phyloP scores from a whole-genome alignment of 177 flowering plant genomes.

The Vitis hybrid region DNA sequence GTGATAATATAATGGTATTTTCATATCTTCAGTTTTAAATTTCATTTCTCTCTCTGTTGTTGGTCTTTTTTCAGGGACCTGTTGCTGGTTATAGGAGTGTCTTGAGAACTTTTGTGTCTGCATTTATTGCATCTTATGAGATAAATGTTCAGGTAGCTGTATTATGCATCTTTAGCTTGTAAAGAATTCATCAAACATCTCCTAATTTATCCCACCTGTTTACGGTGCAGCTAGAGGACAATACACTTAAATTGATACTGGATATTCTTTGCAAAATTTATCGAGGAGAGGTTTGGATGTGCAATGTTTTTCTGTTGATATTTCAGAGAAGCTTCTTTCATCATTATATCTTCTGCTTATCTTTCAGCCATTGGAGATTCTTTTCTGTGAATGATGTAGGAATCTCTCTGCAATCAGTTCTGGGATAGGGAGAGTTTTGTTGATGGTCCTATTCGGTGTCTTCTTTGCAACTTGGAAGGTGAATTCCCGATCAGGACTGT shows the following conservation, averaged over 20 bases:
- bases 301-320: slow-evolving; percentile 9
- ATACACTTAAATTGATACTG: slow-evolving; percentile 56
- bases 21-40: slow-evolving; percentile 1
- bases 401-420: slow-evolving; percentile 88
- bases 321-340: slow-evolving; percentile 4
- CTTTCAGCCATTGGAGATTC: slow-evolving; percentile 1
- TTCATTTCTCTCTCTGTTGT: background rate
- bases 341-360: background rate
- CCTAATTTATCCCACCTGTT: slow-evolving; percentile 14
- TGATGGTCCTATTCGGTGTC: slow-evolving; percentile 92
- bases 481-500: slow-evolving; percentile 74
- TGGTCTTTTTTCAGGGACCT: slow-evolving; percentile 58
- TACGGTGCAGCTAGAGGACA: slow-evolving; percentile 73
- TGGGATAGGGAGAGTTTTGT: slow-evolving; percentile 88
- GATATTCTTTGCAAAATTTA: slow-evolving; percentile 79
- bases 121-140: slow-evolving; percentile 93
- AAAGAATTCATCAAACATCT: background rate
- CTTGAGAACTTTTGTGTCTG: slow-evolving; percentile 81
- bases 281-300: slow-evolving; percentile 76
- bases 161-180: slow-evolving; percentile 3
- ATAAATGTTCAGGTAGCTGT: slow-evolving; percentile 71
- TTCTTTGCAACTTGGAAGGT: slow-evolving; percentile 74
- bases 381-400: slow-evolving; percentile 48
- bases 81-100: slow-evolving; percentile 84
- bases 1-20: background rate